Percentiles rank a stretch among this genome's conserved stretches.
Evolutionary conservation across 2,329 filamentous ascomycete genomes (phyloP).

Genomic region (Fusarium sp.): DNA sequence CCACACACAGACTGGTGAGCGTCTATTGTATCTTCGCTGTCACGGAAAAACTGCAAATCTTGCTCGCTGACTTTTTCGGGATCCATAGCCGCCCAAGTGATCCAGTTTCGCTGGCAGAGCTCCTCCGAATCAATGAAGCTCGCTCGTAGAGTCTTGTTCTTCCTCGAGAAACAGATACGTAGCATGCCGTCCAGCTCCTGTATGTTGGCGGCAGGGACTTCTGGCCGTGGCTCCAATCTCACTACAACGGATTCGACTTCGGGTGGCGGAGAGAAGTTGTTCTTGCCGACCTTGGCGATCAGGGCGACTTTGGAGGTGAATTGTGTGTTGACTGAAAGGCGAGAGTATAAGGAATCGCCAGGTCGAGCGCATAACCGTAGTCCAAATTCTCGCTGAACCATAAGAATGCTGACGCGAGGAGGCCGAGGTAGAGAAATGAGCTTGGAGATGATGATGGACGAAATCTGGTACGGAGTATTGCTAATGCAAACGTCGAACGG

Average conservation of each 20-base stretch:
- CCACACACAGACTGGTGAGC: constrained; percentile 12
- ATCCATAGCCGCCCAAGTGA: neutral
- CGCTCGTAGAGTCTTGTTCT: neutral
- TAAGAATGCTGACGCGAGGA: neutral
- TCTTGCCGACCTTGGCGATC: neutral
- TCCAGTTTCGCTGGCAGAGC: neutral
- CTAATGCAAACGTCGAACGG: neutral
- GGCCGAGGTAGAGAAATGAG: neutral
- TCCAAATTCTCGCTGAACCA: neutral
- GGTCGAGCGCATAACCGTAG: neutral
- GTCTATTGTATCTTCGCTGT: constrained; percentile 7
- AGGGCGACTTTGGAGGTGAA: neutral
- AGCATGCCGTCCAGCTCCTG: neutral
- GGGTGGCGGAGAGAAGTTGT: neutral
- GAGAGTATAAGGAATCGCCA: neutral
- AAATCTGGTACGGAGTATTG: neutral
- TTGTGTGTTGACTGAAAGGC: neutral
- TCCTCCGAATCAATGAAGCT: neutral
- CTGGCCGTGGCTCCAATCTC: neutral
- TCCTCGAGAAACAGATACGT: neutral
- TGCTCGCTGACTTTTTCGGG: constrained; percentile 9
- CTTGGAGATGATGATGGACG: neutral
- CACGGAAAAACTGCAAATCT: constrained; percentile 2
- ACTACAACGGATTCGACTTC: neutral
- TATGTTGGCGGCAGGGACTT: neutral